Conservation (phyloP, 768 basidiomycete species). For the Agaricus bisporus region DNA sequence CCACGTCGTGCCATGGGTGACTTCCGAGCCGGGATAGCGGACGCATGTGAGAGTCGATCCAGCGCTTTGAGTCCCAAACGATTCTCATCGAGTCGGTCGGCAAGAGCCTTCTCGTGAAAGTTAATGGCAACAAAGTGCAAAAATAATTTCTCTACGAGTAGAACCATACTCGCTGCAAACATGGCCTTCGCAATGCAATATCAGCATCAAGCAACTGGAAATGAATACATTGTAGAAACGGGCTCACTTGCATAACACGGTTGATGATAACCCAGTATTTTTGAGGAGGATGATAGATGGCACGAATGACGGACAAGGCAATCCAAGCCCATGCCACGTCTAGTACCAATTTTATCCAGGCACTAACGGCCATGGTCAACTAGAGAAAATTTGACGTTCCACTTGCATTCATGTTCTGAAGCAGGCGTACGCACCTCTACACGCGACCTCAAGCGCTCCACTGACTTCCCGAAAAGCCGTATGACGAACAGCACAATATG, state of each 20-base stretch:
- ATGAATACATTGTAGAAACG: background rate
- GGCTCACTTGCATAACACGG: conserved; percentile 59
- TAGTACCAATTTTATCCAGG: conserved; percentile 66
- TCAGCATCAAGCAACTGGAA: background rate
- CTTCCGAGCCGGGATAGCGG: conserved; percentile 35
- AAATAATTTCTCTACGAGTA: conserved; percentile 47
- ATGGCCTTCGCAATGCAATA: conserved; percentile 26
- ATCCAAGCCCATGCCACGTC: conserved; percentile 74
- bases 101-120: conserved; percentile 72
- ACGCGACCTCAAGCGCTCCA: conserved; percentile 62
- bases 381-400: conserved; percentile 18
- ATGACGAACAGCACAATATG: conserved; percentile 47
- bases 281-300: conserved; percentile 53
- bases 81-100: conserved; percentile 69
- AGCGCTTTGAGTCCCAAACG: conserved; percentile 62
- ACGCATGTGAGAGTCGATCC: conserved; percentile 65
- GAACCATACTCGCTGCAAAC: conserved; percentile 37
- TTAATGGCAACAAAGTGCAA: conserved; percentile 75
- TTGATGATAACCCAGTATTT: conserved; percentile 66
- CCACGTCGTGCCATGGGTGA: conserved; percentile 37
- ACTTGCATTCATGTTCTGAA: background rate
- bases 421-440: conserved; percentile 45
- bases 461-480: conserved; percentile 50
- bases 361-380: conserved; percentile 62
- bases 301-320: conserved; percentile 54